Conservation (phyloP, 495 filamentous ascomycete genomes). For the Viridothelium virens region DNA sequence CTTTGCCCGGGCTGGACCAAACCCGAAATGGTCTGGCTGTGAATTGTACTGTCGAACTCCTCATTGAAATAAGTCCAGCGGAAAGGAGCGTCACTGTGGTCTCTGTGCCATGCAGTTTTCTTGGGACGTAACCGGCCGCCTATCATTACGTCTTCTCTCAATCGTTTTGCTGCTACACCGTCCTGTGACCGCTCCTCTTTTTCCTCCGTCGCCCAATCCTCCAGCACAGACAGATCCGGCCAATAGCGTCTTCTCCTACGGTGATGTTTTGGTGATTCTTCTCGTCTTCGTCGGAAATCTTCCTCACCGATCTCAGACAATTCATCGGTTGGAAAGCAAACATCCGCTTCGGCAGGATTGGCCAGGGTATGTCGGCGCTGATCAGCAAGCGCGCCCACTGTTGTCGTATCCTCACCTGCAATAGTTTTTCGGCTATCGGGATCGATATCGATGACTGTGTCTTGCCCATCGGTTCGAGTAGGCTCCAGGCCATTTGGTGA, state of each 20-base stretch:
- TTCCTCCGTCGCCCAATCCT: slow-evolving; percentile 86
- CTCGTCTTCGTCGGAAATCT: slow-evolving; percentile 41
- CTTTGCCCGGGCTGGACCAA: slow-evolving; percentile 73
- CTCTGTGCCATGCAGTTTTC: slow-evolving; percentile 70
- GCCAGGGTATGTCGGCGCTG: slow-evolving; percentile 46
- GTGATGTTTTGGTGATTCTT: slow-evolving; percentile 47
- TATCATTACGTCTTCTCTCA: slow-evolving; percentile 86
- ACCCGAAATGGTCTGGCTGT: slow-evolving; percentile 89
- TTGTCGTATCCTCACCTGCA: slow-evolving; percentile 36
- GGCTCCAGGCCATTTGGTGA: slow-evolving; percentile 34
- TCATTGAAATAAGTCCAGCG: slow-evolving; percentile 99
- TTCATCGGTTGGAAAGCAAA: slow-evolving; percentile 80
- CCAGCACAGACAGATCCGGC: slow-evolving; percentile 67
- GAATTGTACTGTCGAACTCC: slow-evolving; percentile 86
- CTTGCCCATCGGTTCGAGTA: slow-evolving; percentile 33
- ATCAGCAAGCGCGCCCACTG: slow-evolving; percentile 16
- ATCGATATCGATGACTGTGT: slow-evolving; percentile 55
- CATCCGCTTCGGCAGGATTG: slow-evolving; percentile 68
- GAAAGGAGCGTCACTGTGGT: slow-evolving; percentile 86
- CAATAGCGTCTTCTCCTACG: slow-evolving; percentile 48
- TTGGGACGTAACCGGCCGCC: slow-evolving; percentile 80
- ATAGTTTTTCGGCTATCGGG: slow-evolving; percentile 37
- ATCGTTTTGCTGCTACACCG: slow-evolving; percentile 79
- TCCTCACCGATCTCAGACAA: slow-evolving; percentile 75
- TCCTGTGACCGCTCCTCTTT: slow-evolving; percentile 77